Base-by-base conservation (phyloP, 169 alveolate species). In the Plasmodium coatneyi region DNA sequence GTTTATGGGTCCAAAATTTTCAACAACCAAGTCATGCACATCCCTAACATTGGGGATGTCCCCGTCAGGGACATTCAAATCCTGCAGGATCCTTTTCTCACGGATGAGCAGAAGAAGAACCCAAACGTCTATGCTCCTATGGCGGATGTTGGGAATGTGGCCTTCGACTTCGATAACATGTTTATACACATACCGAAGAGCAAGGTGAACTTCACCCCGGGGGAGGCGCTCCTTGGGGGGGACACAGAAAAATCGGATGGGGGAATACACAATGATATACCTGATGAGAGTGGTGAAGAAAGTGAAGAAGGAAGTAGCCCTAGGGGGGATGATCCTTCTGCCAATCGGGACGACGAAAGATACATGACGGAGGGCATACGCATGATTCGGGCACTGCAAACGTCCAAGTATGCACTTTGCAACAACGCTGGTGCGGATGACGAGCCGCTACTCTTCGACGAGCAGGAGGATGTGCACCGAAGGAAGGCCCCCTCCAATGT, bases 151-250 rank as follows among this genome's bases (percentile, higher is more conserved):
- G 99, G 99, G n/a, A 98, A 98, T 84, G 95, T 99, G 41, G 97
- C 97, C 79, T 95, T 98, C 82, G 99, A 99, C 91, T 97, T 98
- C 80, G 99, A 98, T 83, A 98, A 99, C 74, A 99, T 99, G 97
- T 99, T 98, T 96, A 98, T 99, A 66, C 98, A 99, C 52, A 98
- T 99, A 72, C 99, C 99, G 0, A 99, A 99, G 78, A 96, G 98
- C 90, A 97, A 98, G 94, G 99, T 98, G 60, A 97, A 98, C 54
- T 98, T 98, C 92, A 98, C 99, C 2, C 97, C 52, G 83, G 71
- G 7, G 66, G 95, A 90, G 71, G 5, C 49, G 19, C 89, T 70
- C 32, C 60, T 54, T 71, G 83, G 30, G 14, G 70, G n/a, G 83
- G 84, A 72, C n/a, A 84, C 83, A 19, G 95, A 70, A 7, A 83